These are phyloP conservation scores for Rhizopus arrhizus DNA, from an alignment of 371 early-diverging fungal species.

Conservation along the genomic window DNA sequence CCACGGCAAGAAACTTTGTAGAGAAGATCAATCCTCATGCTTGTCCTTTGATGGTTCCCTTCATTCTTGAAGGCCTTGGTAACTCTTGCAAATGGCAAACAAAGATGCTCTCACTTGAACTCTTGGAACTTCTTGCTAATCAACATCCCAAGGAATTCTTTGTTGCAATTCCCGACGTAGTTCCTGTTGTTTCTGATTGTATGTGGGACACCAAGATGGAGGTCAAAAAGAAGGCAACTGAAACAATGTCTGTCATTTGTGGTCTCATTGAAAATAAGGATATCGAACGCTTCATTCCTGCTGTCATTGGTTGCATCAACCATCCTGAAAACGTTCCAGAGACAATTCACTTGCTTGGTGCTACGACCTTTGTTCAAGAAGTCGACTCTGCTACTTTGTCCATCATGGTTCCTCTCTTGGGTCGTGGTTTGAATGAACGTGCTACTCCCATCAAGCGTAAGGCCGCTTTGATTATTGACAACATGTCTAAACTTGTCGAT, in stretches of 20 bases:
- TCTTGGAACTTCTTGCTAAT: conserved; percentile 58
- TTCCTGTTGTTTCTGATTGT: conserved; percentile 73
- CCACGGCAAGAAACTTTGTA: conserved; percentile 57
- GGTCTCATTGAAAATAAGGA: conserved; percentile 35
- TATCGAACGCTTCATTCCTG: conserved; percentile 61
- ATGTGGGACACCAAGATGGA: conserved; percentile 78
- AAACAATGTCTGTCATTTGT: conserved; percentile 53
- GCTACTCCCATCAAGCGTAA: conserved; percentile 73
- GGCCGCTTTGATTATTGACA: conserved; percentile 82
- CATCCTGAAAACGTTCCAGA: conserved; percentile 66
- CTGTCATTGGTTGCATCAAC: conserved; percentile 64
- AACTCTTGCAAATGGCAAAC: conserved; percentile 81
- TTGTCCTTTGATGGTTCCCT: conserved; percentile 58
- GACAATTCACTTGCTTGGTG: conserved; percentile 66
- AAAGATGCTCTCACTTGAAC: conserved; percentile 63
- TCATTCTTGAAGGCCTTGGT: conserved; percentile 58
- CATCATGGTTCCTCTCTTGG: conserved; percentile 78
- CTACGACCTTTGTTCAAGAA: conserved; percentile 75
- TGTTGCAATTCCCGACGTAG: conserved; percentile 65
- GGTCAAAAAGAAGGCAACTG: conserved; percentile 53
- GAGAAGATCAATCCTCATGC: conserved; percentile 57
- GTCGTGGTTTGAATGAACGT: conserved; percentile 74
- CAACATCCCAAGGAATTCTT: conserved; percentile 62
- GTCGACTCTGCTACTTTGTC: conserved; percentile 80
- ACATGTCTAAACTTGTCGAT: conserved; percentile 83